phyloP scores from a whole-genome alignment of 2,329 filamentous ascomycete genomes.

The Microdochium bolleyi region DNA sequence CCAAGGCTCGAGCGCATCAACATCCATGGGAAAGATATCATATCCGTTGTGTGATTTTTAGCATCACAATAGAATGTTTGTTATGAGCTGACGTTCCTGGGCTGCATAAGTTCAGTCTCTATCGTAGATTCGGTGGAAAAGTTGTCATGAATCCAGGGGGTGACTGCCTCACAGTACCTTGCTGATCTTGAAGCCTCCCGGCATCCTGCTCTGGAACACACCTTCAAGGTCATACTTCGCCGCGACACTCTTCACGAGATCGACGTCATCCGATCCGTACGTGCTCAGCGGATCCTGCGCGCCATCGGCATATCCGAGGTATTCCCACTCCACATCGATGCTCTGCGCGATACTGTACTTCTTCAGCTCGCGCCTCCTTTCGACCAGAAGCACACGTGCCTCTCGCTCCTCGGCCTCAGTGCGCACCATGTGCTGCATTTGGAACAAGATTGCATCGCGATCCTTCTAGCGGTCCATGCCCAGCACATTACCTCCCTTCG shows the following conservation, averaged over 20 bases:
- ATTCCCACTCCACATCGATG: conserved; percentile 16
- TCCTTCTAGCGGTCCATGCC: conserved; percentile 22
- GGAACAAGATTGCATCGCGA: conserved; percentile 19
- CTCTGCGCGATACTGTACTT: background rate
- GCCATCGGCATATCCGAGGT: conserved; percentile 24
- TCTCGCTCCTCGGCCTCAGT: conserved; percentile 15
- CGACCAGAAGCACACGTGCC: conserved; percentile 17
- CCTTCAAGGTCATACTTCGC: conserved; percentile 22
- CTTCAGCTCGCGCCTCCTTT: conserved; percentile 16
- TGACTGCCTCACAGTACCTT: background rate
- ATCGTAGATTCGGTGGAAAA: too few species aligned
- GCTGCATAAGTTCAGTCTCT: too few species aligned
- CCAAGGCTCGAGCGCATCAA: too few species aligned
- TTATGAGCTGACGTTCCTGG: too few species aligned
- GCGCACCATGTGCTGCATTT: conserved; percentile 17
- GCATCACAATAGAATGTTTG: too few species aligned
- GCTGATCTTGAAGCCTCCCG: conserved; percentile 25
- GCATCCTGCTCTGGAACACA: conserved; percentile 24
- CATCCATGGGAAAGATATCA: too few species aligned
- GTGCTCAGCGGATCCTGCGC: conserved; percentile 15
- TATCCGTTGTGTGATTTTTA: too few species aligned
- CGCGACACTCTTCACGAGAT: conserved; percentile 16
- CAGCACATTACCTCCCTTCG: conserved; percentile 27
- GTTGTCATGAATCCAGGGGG: too few species aligned
- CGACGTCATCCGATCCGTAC: conserved; percentile 21